A percentile compares a stretch with the other conserved stretches of the same genome.
Evolutionary conservation across 2,329 filamentous ascomycete genomes (phyloP).

Genomic region (Geoglossum cookeanum): DNA sequence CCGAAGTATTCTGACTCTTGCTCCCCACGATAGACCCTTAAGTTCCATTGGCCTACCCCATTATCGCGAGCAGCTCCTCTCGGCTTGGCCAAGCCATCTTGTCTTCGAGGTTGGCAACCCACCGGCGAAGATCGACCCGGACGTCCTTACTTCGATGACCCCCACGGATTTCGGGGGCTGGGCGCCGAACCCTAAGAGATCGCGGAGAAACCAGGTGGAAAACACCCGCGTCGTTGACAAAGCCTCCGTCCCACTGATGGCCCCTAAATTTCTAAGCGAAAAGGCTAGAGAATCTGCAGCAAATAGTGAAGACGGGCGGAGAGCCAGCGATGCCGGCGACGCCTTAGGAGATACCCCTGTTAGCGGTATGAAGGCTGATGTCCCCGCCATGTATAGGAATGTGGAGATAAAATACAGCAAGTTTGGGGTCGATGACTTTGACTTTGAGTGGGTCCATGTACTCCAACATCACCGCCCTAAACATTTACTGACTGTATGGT

Average conservation of each 20-base stretch:
- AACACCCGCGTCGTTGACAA: slow-evolving; percentile 49
- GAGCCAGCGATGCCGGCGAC: slow-evolving; percentile 33
- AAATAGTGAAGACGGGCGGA: slow-evolving; percentile 22
- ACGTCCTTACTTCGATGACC: slow-evolving; percentile 49
- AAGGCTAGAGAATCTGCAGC: slow-evolving; percentile 52
- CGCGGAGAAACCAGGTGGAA: slow-evolving; percentile 65
- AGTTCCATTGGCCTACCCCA: slow-evolving; percentile 82
- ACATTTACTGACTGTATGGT: slow-evolving; percentile 7
- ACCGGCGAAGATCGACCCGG: slow-evolving; percentile 52
- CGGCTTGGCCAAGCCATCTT: slow-evolving; percentile 72
- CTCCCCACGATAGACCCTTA: slow-evolving; percentile 38
- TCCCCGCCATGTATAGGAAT: slow-evolving; percentile 75
- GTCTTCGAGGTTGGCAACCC: slow-evolving; percentile 74
- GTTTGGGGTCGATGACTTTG: slow-evolving; percentile 98
- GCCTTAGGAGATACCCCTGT: slow-evolving; percentile 49
- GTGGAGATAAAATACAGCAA: slow-evolving; percentile 98
- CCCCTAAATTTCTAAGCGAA: slow-evolving; percentile 88
- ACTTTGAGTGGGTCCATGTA: slow-evolving; percentile 52
- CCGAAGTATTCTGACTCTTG: background rate
- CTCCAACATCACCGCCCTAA: background rate
- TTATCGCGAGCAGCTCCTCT: slow-evolving; percentile 73
- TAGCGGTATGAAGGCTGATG: slow-evolving; percentile 59
- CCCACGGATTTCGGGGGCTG: slow-evolving; percentile 58
- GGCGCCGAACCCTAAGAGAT: slow-evolving; percentile 54
- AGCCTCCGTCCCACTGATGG: slow-evolving; percentile 42